A percentile compares a stretch with the other conserved stretches of the same genome.
Conservation (phyloP, 345 rosid genomes). For the Citrus trifoliata region DNA sequence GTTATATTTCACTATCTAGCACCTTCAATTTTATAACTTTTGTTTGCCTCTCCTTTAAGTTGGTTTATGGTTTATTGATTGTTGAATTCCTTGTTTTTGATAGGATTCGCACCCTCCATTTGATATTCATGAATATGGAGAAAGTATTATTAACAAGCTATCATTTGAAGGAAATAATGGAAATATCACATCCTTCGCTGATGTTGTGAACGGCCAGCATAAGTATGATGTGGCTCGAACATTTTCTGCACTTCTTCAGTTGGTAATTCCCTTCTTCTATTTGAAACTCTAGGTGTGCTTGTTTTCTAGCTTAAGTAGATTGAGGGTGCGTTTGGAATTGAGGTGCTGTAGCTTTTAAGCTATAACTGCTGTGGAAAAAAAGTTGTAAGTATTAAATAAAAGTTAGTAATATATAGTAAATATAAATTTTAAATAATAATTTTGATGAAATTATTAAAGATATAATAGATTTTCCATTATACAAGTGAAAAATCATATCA, state of each 20-base stretch:
- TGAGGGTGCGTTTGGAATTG: no score
- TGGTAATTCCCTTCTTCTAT: slow-evolving; percentile 45
- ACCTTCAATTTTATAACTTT: background rate
- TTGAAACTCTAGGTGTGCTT: background rate
- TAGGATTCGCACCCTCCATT: slow-evolving; percentile 88
- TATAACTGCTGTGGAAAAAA: no score
- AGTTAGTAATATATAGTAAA: no score
- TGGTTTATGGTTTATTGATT: background rate
- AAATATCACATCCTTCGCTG: slow-evolving; percentile 48
- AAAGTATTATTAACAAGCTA: slow-evolving; percentile 58
- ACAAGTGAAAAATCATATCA: no score
- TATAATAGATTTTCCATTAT: no score
- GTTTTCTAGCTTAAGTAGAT: background rate
- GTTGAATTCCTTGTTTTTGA: slow-evolving; percentile 14
- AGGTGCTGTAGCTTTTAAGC: no score
- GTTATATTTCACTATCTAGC: background rate
- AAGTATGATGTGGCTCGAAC: slow-evolving; percentile 89
- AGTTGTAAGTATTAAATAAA: no score
- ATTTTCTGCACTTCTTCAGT: slow-evolving; percentile 94
- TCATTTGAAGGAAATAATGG: slow-evolving; percentile 40
- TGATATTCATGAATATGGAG: slow-evolving; percentile 88
- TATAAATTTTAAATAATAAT: no score
- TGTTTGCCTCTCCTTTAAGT: background rate
- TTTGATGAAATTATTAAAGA: no score
- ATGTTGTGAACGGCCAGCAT: slow-evolving; percentile 68